phyloP scores from a whole-genome alignment of 345 rosid species.

The Erucastrum elatum region DNA sequence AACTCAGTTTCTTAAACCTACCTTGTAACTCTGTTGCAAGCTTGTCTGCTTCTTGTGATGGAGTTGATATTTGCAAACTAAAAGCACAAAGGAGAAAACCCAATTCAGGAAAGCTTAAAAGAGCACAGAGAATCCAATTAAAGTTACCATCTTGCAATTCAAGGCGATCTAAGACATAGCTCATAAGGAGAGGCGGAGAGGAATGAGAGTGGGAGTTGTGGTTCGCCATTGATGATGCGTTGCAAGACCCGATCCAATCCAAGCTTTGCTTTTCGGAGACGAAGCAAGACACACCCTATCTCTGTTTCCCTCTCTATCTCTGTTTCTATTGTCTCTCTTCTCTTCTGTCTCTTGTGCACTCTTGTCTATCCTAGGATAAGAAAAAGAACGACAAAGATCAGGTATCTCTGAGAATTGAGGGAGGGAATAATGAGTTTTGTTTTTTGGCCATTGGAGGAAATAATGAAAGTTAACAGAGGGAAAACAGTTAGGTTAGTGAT shows the following conservation, averaged over 20 bases:
- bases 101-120: not conserved
- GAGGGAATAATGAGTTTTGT: too few species aligned
- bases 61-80: too few species aligned
- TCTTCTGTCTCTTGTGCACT: too few species aligned
- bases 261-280: not conserved
- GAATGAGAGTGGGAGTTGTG: constrained; percentile 42
- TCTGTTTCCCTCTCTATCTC: not conserved
- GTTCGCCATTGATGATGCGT: constrained; percentile 32
- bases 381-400: too few species aligned
- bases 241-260: not conserved
- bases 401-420: too few species aligned
- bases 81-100: too few species aligned
- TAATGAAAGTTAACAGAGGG: too few species aligned
- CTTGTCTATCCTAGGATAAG: too few species aligned
- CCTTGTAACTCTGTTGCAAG: constrained; percentile 56
- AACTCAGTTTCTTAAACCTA: constrained; percentile 22
- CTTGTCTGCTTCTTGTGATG: too few species aligned
- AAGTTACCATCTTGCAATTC: constrained; percentile 51
- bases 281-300: not conserved
- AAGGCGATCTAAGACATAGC: constrained; percentile 47
- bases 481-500: too few species aligned
- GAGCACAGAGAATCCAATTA: constrained; percentile 18
- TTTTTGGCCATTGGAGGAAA: too few species aligned
- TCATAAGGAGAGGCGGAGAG: constrained; percentile 35
- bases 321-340: not conserved